Percentiles rank a stretch among this genome's conserved stretches.
These are phyloP conservation scores for Saraca asoca DNA, from an alignment of 331 rosid species.

Conservation along the genomic window DNA sequence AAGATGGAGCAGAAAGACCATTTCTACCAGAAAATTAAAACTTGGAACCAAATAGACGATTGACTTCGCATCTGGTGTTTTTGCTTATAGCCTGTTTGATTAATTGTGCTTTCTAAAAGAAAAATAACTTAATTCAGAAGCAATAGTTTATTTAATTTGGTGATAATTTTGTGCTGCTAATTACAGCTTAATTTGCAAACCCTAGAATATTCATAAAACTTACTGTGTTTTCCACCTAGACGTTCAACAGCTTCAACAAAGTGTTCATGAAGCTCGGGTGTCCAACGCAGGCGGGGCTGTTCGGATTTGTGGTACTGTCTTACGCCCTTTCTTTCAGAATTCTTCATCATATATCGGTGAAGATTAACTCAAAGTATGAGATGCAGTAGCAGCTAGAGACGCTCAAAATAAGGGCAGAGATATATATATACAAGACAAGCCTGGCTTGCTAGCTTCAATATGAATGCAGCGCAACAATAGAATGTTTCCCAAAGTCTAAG, in stretches of 20 bases:
- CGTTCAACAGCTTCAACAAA: constrained; percentile 59
- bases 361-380: neutral
- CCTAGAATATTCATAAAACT: constrained; percentile 35
- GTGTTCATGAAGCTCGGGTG: constrained; percentile 63
- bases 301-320: constrained; percentile 69
- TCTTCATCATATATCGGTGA: constrained; percentile 36
- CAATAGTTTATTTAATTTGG: neutral
- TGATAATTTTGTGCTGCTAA: no score
- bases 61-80: no score
- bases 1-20: neutral
- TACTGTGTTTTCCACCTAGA: constrained; percentile 70
- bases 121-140: no score
- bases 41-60: neutral
- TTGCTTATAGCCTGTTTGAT: no score
- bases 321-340: constrained; percentile 43
- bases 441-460: constrained; percentile 22
- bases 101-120: no score
- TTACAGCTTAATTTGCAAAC: neutral
- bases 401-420: constrained; percentile 17
- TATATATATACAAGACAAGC: constrained; percentile 2
- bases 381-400: constrained; percentile 25
- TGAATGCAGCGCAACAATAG: constrained; percentile 43
- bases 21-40: neutral
- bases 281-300: constrained; percentile 71
- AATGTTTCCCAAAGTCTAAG: constrained; percentile 36